Percentiles rank a stretch among this genome's conserved stretches.
Conservation (phyloP, 2,329 filamentous ascomycete species). For the Hymenoscyphus infarciens region DNA sequence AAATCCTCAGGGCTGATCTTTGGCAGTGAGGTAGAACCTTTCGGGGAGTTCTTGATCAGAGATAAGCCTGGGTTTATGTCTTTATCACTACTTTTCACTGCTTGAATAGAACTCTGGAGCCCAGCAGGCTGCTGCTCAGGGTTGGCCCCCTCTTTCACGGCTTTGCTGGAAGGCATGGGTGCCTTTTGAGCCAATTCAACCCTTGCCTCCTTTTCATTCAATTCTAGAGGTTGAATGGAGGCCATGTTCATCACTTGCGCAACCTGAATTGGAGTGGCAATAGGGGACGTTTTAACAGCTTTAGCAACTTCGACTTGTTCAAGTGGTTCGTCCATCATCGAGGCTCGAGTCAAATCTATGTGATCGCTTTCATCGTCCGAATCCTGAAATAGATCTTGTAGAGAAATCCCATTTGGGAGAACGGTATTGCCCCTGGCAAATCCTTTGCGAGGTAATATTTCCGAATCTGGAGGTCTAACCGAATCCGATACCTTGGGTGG, state of each 20-base stretch:
- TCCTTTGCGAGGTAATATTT: too few species aligned
- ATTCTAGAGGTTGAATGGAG: neutral
- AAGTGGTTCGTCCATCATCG: neutral
- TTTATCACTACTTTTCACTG: neutral
- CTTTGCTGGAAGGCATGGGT: neutral
- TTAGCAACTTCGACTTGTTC: neutral
- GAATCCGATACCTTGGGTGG: neutral
- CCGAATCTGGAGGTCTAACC: neutral
- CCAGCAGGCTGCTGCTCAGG: neutral
- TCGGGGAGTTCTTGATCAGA: neutral
- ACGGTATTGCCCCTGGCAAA: too few species aligned
- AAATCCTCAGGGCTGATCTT: slow-evolving; percentile 10
- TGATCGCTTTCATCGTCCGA: too few species aligned
- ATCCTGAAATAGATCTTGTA: too few species aligned
- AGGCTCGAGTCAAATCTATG: too few species aligned
- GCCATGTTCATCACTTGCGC: neutral
- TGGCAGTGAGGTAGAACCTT: neutral
- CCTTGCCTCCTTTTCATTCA: neutral
- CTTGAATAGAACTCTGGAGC: neutral
- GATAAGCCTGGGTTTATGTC: neutral
- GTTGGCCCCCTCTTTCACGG: neutral
- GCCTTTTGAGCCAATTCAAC: neutral
- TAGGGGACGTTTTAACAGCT: neutral
- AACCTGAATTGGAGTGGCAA: neutral
- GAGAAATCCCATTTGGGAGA: too few species aligned